These are phyloP conservation scores for Tetrahymena malaccensis DNA, from an alignment of 73 alveolate genomes.

Conservation along the genomic window DNA sequence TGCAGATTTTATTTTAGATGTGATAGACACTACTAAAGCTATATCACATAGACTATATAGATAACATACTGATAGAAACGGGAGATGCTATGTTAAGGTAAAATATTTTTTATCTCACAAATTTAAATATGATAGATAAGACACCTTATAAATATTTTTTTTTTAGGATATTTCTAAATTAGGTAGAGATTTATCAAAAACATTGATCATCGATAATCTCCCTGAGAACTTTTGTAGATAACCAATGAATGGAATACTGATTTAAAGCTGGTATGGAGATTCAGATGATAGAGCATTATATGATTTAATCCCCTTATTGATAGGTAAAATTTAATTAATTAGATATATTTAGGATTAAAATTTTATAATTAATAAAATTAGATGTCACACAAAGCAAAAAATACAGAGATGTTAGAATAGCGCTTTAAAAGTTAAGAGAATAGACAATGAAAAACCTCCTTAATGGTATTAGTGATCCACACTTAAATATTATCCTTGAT, in stretches of 20 bases:
- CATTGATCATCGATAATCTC: slow-evolving; percentile 64
- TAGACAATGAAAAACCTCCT: slow-evolving; percentile 1
- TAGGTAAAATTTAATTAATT: background rate
- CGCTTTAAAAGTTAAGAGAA: slow-evolving; percentile 21
- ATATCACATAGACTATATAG: slow-evolving; percentile 77
- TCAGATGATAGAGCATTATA: slow-evolving; percentile 58
- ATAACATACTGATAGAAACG: slow-evolving; percentile 44
- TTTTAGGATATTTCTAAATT: slow-evolving; percentile 63
- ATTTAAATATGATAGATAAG: too few relatives aligned
- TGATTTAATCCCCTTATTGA: slow-evolving; percentile 35
- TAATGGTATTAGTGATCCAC: slow-evolving; percentile 20
- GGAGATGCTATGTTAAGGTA: background rate
- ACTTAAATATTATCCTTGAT: slow-evolving; percentile 1
- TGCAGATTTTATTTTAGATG: slow-evolving; percentile 82
- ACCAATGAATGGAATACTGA: slow-evolving; percentile 60
- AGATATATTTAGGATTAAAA: background rate
- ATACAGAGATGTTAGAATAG: slow-evolving; percentile 13
- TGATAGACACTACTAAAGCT: slow-evolving; percentile 50
- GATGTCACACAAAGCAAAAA: background rate
- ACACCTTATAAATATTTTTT: background rate
- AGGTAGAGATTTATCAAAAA: slow-evolving; percentile 58
- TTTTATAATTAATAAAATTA: background rate
- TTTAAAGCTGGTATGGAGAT: slow-evolving; percentile 75
- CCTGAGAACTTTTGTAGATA: slow-evolving; percentile 55
- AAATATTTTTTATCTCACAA: background rate